A percentile compares a stretch with the other conserved stretches of the same genome.
Evolutionary conservation across 805 yeast genomes (phyloP).

Genomic region (Metschnikowia drakensbergensis): DNA sequence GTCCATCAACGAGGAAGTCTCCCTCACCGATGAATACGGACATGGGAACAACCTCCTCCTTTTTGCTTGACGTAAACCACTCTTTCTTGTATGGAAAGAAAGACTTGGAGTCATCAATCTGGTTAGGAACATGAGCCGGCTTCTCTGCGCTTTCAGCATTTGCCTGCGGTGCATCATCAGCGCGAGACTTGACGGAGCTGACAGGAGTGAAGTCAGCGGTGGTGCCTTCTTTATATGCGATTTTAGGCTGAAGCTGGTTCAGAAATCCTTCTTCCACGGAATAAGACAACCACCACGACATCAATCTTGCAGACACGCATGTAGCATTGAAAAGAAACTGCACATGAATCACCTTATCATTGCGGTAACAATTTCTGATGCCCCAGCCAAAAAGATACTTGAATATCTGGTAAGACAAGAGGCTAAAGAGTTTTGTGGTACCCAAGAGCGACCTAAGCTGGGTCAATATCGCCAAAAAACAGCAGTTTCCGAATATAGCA

Average conservation of each 20-base stretch:
- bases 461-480: slow-evolving; percentile 78
- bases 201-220: slow-evolving; percentile 26
- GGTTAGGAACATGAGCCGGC: slow-evolving; percentile 9
- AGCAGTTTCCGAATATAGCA: slow-evolving; percentile 66
- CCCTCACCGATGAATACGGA: slow-evolving; percentile 65
- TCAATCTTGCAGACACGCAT: slow-evolving; percentile 70
- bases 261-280: slow-evolving; percentile 38
- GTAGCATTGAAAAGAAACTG: slow-evolving; percentile 86
- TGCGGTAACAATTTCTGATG: slow-evolving; percentile 64
- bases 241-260: slow-evolving; percentile 32
- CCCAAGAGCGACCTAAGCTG: slow-evolving; percentile 44
- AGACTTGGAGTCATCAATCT: slow-evolving; percentile 49
- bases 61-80: slow-evolving; percentile 47
- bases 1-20: slow-evolving; percentile 79
- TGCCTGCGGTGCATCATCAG: slow-evolving; percentile 12
- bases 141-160: not conserved
- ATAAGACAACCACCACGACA: slow-evolving; percentile 85
- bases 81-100: slow-evolving; percentile 49
- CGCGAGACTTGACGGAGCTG: slow-evolving; percentile 11
- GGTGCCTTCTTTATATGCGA: slow-evolving; percentile 28
- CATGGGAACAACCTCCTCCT: slow-evolving; percentile 46
- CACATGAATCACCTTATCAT: slow-evolving; percentile 57
- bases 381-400: slow-evolving; percentile 86
- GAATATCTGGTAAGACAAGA: slow-evolving; percentile 74
- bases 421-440: slow-evolving; percentile 49